Evolutionary conservation across 2,329 filamentous ascomycete genomes (phyloP).

Genomic region (Cryphonectria carpinicola): DNA sequence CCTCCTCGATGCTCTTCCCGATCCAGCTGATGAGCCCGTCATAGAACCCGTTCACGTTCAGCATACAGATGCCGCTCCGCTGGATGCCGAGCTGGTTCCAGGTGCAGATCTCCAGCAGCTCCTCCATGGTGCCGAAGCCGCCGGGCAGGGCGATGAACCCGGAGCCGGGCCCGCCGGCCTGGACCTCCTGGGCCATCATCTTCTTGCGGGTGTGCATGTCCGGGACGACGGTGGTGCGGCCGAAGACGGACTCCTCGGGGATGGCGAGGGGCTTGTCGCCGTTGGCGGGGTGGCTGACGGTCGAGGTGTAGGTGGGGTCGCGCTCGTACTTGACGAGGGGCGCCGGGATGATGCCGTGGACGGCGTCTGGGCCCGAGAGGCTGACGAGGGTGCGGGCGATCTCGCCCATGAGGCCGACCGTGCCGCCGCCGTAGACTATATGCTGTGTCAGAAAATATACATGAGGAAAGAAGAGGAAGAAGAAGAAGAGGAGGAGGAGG

Average conservation of each 20-base stretch:
- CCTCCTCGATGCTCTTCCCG: conserved; percentile 70
- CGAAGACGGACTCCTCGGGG: conserved; percentile 70
- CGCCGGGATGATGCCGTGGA: conserved; percentile 92
- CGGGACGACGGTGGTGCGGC: conserved; percentile 82
- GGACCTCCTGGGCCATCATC: conserved; percentile 88
- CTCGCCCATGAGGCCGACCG: conserved; percentile 94
- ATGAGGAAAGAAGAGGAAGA: no score
- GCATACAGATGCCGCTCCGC: conserved; percentile 73
- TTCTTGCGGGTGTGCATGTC: conserved; percentile 98
- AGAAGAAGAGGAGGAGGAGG: background rate
- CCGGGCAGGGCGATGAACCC: conserved; percentile 89
- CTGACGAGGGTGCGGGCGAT: conserved; percentile 83
- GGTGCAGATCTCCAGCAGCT: conserved; percentile 86
- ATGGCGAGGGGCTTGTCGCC: conserved; percentile 49
- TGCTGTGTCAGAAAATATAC: background rate
- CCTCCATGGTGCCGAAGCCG: conserved; percentile 94
- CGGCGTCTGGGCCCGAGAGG: conserved; percentile 76
- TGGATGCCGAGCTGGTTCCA: conserved; percentile 99
- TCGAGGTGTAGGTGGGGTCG: conserved; percentile 56
- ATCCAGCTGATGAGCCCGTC: conserved; percentile 86
- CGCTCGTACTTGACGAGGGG: conserved; percentile 82
- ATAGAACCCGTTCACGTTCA: conserved; percentile 92
- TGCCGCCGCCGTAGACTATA: conserved; percentile 90
- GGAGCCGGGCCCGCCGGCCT: conserved; percentile 77
- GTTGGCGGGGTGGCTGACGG: conserved; percentile 48